Evolutionary conservation across 192 early-diverging fungal species (phyloP).

Genomic region (Mortierella hygrophila): DNA sequence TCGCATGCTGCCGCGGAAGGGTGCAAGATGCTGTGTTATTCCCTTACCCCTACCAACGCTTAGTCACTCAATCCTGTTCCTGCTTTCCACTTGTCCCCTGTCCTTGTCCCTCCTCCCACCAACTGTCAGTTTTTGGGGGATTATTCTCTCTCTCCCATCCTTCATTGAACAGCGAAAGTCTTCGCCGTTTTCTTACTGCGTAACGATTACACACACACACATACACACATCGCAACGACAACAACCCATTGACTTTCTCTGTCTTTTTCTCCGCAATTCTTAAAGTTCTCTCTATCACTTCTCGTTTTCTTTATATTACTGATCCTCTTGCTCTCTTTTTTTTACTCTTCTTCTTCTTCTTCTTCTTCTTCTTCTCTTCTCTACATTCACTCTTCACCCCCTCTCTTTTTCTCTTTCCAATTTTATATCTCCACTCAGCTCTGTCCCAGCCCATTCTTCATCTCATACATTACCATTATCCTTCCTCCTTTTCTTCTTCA

Average conservation of each 20-base stretch:
- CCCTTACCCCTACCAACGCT: too few relatives aligned
- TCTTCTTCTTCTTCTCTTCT: background rate
- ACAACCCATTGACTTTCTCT: background rate
- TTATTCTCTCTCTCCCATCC: background rate
- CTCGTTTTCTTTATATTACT: background rate
- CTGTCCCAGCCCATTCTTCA: background rate
- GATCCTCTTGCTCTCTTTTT: background rate
- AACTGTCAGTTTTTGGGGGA: background rate
- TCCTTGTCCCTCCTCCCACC: background rate
- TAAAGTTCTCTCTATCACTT: background rate
- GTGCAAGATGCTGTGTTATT: too few relatives aligned
- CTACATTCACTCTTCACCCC: background rate
- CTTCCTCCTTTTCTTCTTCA: background rate
- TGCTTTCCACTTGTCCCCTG: too few relatives aligned
- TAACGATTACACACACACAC: background rate
- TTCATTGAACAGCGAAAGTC: background rate
- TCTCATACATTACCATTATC: background rate
- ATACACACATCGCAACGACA: background rate
- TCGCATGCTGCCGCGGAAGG: too few relatives aligned
- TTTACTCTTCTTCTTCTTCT: background rate
- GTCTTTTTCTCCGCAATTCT: background rate
- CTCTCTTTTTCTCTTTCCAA: background rate
- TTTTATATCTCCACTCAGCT: background rate
- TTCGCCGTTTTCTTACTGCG: constrained; percentile 1
- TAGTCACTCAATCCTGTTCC: too few relatives aligned